Percentiles rank a stretch among this genome's conserved stretches.
phyloP scores from a whole-genome alignment of 1,284 basidiomycete species.

The Ceratobasidium sp. region DNA sequence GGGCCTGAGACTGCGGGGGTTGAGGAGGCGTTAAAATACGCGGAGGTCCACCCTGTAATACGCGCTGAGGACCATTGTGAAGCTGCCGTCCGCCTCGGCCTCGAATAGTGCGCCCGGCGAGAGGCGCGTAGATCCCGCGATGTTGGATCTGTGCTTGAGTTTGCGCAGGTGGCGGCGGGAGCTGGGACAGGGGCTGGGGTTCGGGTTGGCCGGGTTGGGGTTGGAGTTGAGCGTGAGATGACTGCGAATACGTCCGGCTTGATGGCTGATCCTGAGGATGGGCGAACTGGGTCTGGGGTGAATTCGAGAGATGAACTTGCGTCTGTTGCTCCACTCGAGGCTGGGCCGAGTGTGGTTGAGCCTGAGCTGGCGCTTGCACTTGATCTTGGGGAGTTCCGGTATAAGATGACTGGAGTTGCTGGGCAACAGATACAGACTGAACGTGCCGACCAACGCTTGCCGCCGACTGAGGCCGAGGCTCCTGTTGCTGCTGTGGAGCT shows the following conservation, averaged over 20 bases:
- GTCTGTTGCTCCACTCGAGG: not conserved
- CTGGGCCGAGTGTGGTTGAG: not conserved
- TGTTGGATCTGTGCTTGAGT: not conserved
- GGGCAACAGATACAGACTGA: not conserved
- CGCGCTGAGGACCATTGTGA: constrained; percentile 22
- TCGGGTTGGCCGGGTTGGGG: constrained; percentile 2
- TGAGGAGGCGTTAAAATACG: constrained; percentile 22
- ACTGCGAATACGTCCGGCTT: constrained; percentile 3
- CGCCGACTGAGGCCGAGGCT: not conserved
- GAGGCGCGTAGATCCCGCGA: constrained; percentile 25
- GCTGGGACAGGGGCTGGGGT: not conserved
- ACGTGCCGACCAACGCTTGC: not conserved
- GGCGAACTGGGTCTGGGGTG: not conserved
- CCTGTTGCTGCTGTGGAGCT: constrained; percentile 6
- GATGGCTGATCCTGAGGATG: not conserved
- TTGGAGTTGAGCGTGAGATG: not conserved
- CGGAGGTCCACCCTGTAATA: constrained; percentile 31
- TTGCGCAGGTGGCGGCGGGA: not conserved
- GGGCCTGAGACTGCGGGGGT: not conserved
- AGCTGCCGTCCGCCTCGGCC: constrained; percentile 29
- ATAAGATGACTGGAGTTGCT: not conserved
- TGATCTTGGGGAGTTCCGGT: not conserved
- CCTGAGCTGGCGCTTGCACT: not conserved
- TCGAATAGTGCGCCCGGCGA: constrained; percentile 28
- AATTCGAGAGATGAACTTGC: not conserved